These are phyloP conservation scores for Botrytis medusae DNA, from an alignment of 2,329 filamentous ascomycete species.

Conservation along the genomic window DNA sequence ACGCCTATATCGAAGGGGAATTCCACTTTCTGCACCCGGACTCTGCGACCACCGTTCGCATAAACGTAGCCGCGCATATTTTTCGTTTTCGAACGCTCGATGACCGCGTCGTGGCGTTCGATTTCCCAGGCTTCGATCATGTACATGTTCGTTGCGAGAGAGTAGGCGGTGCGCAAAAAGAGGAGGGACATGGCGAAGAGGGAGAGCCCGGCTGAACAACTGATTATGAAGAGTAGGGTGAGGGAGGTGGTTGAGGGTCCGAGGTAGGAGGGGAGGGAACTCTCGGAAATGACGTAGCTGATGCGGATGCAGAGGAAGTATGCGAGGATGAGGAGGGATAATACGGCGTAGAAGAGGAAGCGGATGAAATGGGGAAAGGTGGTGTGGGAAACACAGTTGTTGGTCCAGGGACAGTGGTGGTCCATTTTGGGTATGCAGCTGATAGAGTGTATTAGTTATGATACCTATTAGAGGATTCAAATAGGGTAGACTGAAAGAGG, in stretches of 20 bases:
- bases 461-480: no score
- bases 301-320: slow-evolving; percentile 61
- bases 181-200: slow-evolving; percentile 64
- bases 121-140: slow-evolving; percentile 81
- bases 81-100: slow-evolving; percentile 70
- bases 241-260: slow-evolving; percentile 64
- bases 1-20: slow-evolving; percentile 82
- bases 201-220: slow-evolving; percentile 57
- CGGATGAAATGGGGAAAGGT: slow-evolving; percentile 82
- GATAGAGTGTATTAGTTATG: slow-evolving; percentile 15
- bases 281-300: slow-evolving; percentile 59
- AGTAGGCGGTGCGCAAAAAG: slow-evolving; percentile 59
- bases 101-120: slow-evolving; percentile 68
- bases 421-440: slow-evolving; percentile 79
- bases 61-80: slow-evolving; percentile 44
- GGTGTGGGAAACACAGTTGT: slow-evolving; percentile 78
- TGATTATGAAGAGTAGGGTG: slow-evolving; percentile 59
- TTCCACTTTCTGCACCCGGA: slow-evolving; percentile 64
- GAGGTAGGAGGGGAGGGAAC: slow-evolving; percentile 71
- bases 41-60: slow-evolving; percentile 49
- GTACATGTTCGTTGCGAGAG: slow-evolving; percentile 68
- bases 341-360: slow-evolving; percentile 67
- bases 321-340: slow-evolving; percentile 61
- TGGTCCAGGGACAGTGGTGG: slow-evolving; percentile 84
- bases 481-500: not conserved